Conservation (phyloP, 2,329 filamentous ascomycete species). For the Arthrobotrys entomopaga region DNA sequence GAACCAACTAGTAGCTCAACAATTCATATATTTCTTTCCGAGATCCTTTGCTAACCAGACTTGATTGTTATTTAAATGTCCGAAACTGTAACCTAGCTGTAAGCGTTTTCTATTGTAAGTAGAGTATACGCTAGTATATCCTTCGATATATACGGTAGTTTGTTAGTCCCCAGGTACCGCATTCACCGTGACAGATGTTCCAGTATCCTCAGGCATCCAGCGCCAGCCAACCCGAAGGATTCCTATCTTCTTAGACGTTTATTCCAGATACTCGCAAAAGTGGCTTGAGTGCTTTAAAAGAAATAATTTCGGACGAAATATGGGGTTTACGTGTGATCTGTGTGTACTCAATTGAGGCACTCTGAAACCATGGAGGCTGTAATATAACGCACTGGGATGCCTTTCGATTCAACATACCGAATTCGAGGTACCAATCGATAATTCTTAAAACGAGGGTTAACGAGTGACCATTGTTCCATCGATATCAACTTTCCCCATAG, state of each 20-base stretch:
- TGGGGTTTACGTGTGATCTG: not conserved
- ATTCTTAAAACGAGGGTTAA: not conserved
- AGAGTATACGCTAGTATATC: no score
- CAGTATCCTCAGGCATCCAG: not conserved
- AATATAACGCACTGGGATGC: not conserved
- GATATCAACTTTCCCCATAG: not conserved
- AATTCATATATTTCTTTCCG: not conserved
- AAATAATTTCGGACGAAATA: not conserved
- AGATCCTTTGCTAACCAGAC: not conserved
- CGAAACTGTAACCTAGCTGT: no score
- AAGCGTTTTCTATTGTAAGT: no score
- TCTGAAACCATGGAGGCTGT: not conserved
- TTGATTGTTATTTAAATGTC: no score
- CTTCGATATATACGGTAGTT: no score
- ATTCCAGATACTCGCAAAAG: not conserved
- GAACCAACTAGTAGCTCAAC: not conserved
- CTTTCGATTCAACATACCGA: conserved; percentile 3
- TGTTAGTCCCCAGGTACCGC: no score
- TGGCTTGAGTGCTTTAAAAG: not conserved
- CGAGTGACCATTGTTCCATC: not conserved
- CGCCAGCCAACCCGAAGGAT: not conserved
- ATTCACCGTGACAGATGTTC: no score
- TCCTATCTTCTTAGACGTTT: not conserved
- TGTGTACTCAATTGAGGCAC: not conserved
- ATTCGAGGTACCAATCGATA: conserved; percentile 4